Conservation (phyloP, 768 basidiomycete species). For the Pleurotus eryngii region DNA sequence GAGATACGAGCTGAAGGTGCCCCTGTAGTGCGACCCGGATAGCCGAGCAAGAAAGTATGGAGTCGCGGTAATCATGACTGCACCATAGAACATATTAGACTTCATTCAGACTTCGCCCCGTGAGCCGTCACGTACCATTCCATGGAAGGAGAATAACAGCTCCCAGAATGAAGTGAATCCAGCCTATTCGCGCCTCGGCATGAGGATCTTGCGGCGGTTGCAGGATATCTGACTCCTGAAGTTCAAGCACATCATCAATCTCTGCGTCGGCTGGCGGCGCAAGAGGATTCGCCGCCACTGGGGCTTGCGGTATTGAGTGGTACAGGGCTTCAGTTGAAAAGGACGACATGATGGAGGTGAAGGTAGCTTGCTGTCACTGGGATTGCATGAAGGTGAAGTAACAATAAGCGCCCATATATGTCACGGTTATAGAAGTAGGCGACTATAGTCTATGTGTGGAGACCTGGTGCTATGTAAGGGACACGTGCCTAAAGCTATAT, state of each 20-base stretch:
- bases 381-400: too few species aligned
- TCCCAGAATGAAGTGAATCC: constrained; percentile 73
- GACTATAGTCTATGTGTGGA: too few species aligned
- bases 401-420: background rate
- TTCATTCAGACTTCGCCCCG: background rate
- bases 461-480: too few species aligned
- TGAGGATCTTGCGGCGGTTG: constrained; percentile 32
- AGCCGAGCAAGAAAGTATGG: constrained; percentile 78
- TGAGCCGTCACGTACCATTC: constrained; percentile 64
- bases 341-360: constrained; percentile 13
- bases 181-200: constrained; percentile 45
- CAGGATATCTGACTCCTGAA: constrained; percentile 15
- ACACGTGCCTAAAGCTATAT: background rate
- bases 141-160: constrained; percentile 81
- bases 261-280: constrained; percentile 26
- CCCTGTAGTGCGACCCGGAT: constrained; percentile 50
- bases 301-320: constrained; percentile 39
- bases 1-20: constrained; percentile 65
- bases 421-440: background rate
- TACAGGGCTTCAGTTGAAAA: constrained; percentile 37
- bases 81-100: background rate
- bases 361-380: too few species aligned
- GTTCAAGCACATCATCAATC: constrained; percentile 22
- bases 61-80: constrained; percentile 84
- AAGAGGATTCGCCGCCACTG: constrained; percentile 25